These are phyloP conservation scores for Zizania palustris DNA, from an alignment of 202 grass and related monocot species.

Conservation along the genomic window DNA sequence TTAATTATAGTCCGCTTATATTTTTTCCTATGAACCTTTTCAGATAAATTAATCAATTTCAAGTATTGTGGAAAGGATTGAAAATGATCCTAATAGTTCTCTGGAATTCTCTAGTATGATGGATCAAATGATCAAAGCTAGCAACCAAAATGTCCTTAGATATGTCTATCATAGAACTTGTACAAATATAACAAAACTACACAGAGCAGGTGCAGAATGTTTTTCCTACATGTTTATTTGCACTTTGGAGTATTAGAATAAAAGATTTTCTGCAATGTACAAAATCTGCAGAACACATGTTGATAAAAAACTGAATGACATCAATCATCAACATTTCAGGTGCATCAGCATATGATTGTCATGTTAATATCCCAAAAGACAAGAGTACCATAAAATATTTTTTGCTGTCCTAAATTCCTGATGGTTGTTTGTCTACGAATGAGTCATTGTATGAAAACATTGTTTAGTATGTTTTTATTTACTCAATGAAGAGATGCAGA, in stretches of 20 bases:
- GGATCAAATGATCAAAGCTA: background rate
- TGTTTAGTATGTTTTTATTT: background rate
- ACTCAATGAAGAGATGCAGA: background rate
- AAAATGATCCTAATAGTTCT: background rate
- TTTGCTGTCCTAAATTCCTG: background rate
- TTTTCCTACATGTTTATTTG: background rate
- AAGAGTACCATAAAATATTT: background rate
- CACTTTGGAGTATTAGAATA: background rate
- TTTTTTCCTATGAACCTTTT: background rate
- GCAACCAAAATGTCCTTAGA: slow-evolving; percentile 10
- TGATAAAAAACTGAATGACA: background rate
- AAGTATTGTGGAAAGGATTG: background rate
- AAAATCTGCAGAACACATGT: background rate
- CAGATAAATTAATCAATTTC: background rate
- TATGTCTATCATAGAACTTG: background rate
- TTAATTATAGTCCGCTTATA: background rate
- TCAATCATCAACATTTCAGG: background rate
- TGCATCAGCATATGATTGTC: background rate
- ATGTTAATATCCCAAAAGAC: background rate
- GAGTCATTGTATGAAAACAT: background rate
- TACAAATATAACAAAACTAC: background rate
- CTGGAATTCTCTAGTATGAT: background rate
- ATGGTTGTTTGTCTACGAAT: background rate
- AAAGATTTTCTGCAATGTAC: background rate
- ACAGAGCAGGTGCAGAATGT: background rate